Evolutionary conservation across 441 rosid species (phyloP), one percentile per base, ranked within the genome.

Genomic region (Geranium incanum): DNA sequence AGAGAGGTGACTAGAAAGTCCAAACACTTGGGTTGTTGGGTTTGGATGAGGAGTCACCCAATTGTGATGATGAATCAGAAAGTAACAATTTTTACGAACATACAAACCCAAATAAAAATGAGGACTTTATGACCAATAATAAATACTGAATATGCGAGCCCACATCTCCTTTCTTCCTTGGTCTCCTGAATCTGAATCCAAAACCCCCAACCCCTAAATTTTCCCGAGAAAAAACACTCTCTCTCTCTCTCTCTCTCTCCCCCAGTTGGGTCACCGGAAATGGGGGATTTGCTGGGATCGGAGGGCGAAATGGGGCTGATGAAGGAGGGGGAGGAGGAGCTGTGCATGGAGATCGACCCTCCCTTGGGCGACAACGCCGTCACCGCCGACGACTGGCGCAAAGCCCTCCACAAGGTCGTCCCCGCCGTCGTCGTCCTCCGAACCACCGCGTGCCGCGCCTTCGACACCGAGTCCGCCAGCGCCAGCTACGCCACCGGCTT

Each of bases 341-440:
- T 93, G 36, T 87, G 86, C 72, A 76, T 87, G 80, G 96, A 91
- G 71, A 82, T 93, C 86, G 98, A 89, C 64, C 87, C 86, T 69
- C 81, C 90, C 6, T 41, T 75, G 37, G 70, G 69, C 8, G 88
- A 86, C 71, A 80, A 78, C 75, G 84, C 76, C 37, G 89, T 90
- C 66, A 85, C 92, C n/a, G 88, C 89, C 23, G 98, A 89, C 57
- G 97, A 87, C 80, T 94, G 99, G 99, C 82, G 88, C 66, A 84
- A 78, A 60, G 78, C 93, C 48, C 86, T 94, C 67, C 75, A 70
- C 67, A 88, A 80, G 70, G 94, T 94, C 0, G 97, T 90, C 71
- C 94, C 97, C 8, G 95, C 97, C 74, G 97, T 90, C 48, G 97
- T 94, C 41, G 97, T 90, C 57, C 86, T 94, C 66, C 91, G 90